These are phyloP conservation scores for Dunaliella primolecta DNA, from an alignment of 139 green algal genomes.

Conservation along the genomic window DNA sequence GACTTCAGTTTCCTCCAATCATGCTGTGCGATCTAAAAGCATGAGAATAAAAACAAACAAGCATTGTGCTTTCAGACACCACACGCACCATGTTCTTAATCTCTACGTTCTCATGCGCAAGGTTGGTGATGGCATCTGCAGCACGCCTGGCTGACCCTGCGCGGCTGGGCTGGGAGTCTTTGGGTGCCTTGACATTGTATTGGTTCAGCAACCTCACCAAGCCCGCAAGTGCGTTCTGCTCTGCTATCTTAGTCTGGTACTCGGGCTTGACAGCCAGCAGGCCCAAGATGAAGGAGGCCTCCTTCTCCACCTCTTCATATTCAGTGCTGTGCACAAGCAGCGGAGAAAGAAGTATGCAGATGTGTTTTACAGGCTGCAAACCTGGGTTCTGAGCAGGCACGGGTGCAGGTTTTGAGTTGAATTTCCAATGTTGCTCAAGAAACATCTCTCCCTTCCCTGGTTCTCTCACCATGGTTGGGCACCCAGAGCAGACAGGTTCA, in stretches of 20 bases:
- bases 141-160: constrained; percentile 68
- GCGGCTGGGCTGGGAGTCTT: constrained; percentile 30
- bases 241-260: constrained; percentile 80
- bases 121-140: constrained; percentile 93
- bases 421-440: background rate
- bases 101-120: constrained; percentile 92
- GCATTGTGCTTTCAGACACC: too few species aligned
- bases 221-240: constrained; percentile 57
- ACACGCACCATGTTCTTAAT: constrained; percentile 83
- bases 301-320: constrained; percentile 79
- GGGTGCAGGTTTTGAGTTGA: background rate
- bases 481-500: constrained; percentile 31
- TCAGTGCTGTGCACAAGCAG: background rate
- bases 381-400: background rate
- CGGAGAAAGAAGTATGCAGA: background rate
- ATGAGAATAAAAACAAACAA: too few species aligned
- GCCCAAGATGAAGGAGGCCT: constrained; percentile 88
- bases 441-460: background rate
- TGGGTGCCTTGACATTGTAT: constrained; percentile 34
- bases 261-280: constrained; percentile 88
- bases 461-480: background rate
- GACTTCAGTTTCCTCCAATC: too few species aligned
- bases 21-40: too few species aligned
- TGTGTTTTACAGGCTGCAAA: background rate
- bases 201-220: constrained; percentile 71